phyloP scores from a whole-genome alignment of 2,329 filamentous ascomycete genomes.

The Penicillium sp. region DNA sequence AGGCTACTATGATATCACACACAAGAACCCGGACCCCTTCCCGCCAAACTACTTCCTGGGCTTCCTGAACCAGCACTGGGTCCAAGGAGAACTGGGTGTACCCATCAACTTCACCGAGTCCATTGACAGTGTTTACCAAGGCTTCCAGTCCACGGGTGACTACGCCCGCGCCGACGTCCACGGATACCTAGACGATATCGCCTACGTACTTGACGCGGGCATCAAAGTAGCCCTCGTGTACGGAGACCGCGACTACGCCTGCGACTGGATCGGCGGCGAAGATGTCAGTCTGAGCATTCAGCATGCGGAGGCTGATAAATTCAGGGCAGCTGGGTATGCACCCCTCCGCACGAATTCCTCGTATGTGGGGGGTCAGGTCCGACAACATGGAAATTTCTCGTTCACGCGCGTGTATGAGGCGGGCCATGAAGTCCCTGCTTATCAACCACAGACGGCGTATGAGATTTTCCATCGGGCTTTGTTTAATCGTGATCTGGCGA shows the following conservation, averaged over 20 bases:
- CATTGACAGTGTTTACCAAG: conserved; percentile 51
- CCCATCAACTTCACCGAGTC: conserved; percentile 63
- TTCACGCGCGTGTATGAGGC: conserved; percentile 57
- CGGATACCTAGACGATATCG: conserved; percentile 44
- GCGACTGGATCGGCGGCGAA: conserved; percentile 65
- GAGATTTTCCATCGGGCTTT: conserved; percentile 61
- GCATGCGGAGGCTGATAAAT: conserved; percentile 52
- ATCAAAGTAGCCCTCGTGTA: conserved; percentile 64
- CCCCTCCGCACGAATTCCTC: conserved; percentile 49
- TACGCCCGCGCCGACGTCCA: conserved; percentile 55
- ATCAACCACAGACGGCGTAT: conserved; percentile 62
- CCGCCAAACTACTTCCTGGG: conserved; percentile 60
- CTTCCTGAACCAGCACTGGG: conserved; percentile 63
- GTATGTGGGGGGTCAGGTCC: conserved; percentile 55
- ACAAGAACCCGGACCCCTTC: conserved; percentile 58
- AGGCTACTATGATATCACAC: conserved; percentile 65
- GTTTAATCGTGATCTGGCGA: conserved; percentile 60
- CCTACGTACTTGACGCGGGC: conserved; percentile 61
- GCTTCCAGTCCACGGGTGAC: conserved; percentile 57
- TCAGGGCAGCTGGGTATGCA: conserved; percentile 59
- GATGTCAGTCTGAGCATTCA: conserved; percentile 57
- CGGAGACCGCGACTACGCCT: conserved; percentile 64
- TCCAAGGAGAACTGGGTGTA: conserved; percentile 64
- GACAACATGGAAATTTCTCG: conserved; percentile 57
- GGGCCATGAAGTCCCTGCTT: conserved; percentile 58